Evolutionary conservation across 495 filamentous ascomycete species (phyloP).

Genomic region (Podospora pseudoanserina): DNA sequence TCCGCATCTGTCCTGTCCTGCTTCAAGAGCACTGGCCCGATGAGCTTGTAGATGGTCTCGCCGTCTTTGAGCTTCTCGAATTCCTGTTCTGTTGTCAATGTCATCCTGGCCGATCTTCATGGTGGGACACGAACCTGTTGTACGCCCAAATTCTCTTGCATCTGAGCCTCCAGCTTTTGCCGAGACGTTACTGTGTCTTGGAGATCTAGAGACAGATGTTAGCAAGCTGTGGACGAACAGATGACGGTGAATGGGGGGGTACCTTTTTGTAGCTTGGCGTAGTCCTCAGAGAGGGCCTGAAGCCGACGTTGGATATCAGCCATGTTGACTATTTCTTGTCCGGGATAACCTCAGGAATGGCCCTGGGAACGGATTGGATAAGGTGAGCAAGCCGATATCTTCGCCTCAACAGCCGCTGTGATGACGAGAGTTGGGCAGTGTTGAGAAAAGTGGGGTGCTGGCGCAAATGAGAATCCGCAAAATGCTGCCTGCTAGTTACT

Average conservation of each 20-base stretch:
- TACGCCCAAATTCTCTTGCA: constrained; percentile 85
- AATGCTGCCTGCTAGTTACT: constrained; percentile 1
- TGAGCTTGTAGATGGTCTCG: constrained; percentile 89
- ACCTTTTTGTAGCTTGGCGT: constrained; percentile 82
- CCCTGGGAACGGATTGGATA: not conserved
- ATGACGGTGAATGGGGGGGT: constrained; percentile 5
- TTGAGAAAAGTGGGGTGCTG: constrained; percentile 3
- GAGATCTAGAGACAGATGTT: constrained; percentile 57
- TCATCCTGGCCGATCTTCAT: not conserved
- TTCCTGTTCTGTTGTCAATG: constrained; percentile 52
- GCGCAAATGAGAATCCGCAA: not conserved
- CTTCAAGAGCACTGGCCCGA: constrained; percentile 90
- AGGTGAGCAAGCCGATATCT: not conserved
- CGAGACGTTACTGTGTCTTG: constrained; percentile 70
- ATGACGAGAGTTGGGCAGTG: not conserved
- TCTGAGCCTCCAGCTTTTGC: constrained; percentile 90
- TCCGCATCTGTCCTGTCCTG: constrained; percentile 86
- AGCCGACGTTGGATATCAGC: constrained; percentile 55
- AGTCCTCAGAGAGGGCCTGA: constrained; percentile 82
- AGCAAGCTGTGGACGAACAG: not conserved
- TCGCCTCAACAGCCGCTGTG: not conserved
- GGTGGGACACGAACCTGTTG: constrained; percentile 57
- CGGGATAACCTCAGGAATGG: not conserved
- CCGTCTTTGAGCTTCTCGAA: constrained; percentile 73
- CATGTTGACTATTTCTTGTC: constrained; percentile 32